Base-by-base conservation (phyloP, 345 rosid species). In the Acer negundo region DNA sequence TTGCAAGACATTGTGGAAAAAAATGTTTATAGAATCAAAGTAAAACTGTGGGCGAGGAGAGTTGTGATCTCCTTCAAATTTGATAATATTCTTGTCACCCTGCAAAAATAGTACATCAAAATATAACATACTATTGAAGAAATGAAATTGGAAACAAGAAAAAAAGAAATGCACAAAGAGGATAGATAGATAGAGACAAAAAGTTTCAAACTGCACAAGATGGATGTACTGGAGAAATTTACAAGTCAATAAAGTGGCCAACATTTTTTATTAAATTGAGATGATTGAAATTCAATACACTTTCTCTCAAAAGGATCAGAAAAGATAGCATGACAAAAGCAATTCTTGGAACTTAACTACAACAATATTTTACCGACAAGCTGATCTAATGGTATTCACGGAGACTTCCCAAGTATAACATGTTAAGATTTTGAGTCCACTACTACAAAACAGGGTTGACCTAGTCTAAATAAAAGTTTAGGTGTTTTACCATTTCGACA, bases 51-150 rank as follows among this genome's bases (percentile, higher is more conserved):
- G 99, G 38, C 99, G 94, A 26, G 93, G 95, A 55, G 99, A 94
- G 80, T 96, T 96, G 86, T 96, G 99, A 80, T 96, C 99, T 86
- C 99, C 99, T 76, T 94, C 97, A 80, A 96, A 96, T 78, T 94
- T 96, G 85, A 96, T 94, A 65, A 96, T 88, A 80, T 96, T 96
- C 89, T 96, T 96, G 90, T 95, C 98, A 46, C 99, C 99, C 99
- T 95, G 89, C 76, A 80, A 82, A 72, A 78, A 58, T 55, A 55
- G 51, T 46, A 69, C 42, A 47, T 79, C 53, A 67, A 62, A 76
- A 80, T 35, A 70, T 64, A 78, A 82, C 56, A 55, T 31, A 70
- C 53, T 58, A 62, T 59, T 40, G 58, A 79, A 67, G 9, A 31
- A 44, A 79, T 40, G 72, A 62, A 59, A 46, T 19, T 12, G 10